A percentile compares a stretch with the other conserved stretches of the same genome.
Conservation (phyloP, 2,329 filamentous ascomycete genomes). For the Ophiostoma australiae region DNA sequence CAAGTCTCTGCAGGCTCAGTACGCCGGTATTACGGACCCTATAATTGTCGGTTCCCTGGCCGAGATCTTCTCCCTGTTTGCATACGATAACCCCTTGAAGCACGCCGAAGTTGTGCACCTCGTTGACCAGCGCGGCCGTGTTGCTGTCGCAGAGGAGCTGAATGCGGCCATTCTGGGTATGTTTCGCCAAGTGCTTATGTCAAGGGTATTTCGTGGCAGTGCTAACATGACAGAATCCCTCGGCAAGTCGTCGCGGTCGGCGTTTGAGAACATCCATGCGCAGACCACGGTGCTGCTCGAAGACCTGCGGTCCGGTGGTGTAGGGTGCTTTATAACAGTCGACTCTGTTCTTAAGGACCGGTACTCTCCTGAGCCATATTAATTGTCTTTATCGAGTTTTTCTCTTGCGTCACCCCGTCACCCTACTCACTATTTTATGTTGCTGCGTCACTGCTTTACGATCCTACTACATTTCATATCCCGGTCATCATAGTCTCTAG, state of each 20-base stretch:
- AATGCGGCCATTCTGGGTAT: conserved; percentile 88
- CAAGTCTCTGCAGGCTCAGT: conserved; percentile 71
- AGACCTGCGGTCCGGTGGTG: conserved; percentile 72
- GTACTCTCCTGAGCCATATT: conserved; percentile 36
- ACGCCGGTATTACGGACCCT: conserved; percentile 62
- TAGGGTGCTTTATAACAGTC: conserved; percentile 72
- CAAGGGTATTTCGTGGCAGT: not conserved
- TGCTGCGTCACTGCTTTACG: not conserved
- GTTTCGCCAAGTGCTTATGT: conserved; percentile 33
- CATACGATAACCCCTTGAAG: conserved; percentile 74
- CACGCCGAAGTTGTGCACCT: conserved; percentile 71
- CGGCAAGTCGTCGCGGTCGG: conserved; percentile 81
- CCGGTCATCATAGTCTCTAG: conserved; percentile 3
- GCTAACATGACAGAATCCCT: conserved; percentile 61
- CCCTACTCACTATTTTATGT: not conserved
- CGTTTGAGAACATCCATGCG: conserved; percentile 77
- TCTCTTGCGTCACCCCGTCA: not conserved
- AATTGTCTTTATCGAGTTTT: not conserved
- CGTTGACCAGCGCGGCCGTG: conserved; percentile 68
- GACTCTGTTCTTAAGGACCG: conserved; percentile 46
- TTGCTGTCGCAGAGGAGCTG: conserved; percentile 81
- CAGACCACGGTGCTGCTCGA: conserved; percentile 85
- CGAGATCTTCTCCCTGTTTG: conserved; percentile 83
- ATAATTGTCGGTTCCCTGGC: conserved; percentile 69
- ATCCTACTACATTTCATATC: not conserved